phyloP scores from a whole-genome alignment of 108 stramenopile species.

The Schizochytrium sp. region DNA sequence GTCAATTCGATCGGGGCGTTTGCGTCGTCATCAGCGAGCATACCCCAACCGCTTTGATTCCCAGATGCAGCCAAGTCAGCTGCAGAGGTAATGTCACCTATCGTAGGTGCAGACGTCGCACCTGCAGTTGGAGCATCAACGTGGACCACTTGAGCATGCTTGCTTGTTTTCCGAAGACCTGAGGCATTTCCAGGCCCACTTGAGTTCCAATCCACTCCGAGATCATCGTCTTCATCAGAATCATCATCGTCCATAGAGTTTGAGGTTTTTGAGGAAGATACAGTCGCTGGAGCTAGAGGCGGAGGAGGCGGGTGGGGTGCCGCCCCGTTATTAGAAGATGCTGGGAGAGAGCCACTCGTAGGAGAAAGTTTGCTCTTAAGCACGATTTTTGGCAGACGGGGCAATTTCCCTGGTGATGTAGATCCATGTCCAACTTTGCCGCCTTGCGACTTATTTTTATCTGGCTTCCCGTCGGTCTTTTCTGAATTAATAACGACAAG shows the following conservation, averaged over 20 bases:
- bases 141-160: background rate
- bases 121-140: background rate
- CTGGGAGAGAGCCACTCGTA: background rate
- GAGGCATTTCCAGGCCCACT: background rate
- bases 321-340: background rate
- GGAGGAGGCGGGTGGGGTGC: background rate
- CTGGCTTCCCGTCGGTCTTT: background rate
- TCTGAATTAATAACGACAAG: background rate
- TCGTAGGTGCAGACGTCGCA: too few relatives aligned
- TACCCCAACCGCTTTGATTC: background rate
- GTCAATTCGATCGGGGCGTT: background rate
- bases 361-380: slow-evolving; percentile 27
- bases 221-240: slow-evolving; percentile 45
- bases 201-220: slow-evolving; percentile 3
- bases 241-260: background rate
- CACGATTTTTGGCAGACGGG: background rate
- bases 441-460: background rate
- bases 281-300: background rate
- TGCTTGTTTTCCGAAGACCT: background rate
- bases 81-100: too few relatives aligned
- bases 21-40: background rate
- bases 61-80: too few relatives aligned
- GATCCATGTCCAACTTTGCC: background rate
- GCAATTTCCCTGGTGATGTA: background rate
- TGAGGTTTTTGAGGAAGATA: background rate